Percentiles rank a stretch among this genome's conserved stretches.
phyloP scores from a whole-genome alignment of 768 basidiomycete genomes.

The Russula virescens region DNA sequence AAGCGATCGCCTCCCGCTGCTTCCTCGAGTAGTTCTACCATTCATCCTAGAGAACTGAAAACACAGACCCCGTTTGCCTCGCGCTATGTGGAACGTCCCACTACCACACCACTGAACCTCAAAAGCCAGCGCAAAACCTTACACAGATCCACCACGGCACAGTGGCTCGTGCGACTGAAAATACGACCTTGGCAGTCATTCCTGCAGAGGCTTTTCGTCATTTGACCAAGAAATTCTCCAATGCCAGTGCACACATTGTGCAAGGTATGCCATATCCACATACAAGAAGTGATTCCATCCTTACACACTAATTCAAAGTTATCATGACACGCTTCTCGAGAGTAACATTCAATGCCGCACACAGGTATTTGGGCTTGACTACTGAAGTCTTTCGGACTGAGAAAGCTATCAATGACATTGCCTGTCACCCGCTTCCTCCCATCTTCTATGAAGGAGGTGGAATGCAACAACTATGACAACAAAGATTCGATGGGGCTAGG shows the following conservation, averaged over 20 bases:
- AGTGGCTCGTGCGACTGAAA: conserved; percentile 89
- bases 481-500: conserved; percentile 69
- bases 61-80: conserved; percentile 27
- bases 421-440: conserved; percentile 87
- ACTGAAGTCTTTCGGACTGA: conserved; percentile 94
- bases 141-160: conserved; percentile 56
- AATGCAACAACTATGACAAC: conserved; percentile 78
- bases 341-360: conserved; percentile 96
- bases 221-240: conserved; percentile 93
- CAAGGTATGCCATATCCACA: conserved; percentile 52
- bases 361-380: conserved; percentile 92
- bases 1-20: conserved; percentile 50
- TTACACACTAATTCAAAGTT: conserved; percentile 38
- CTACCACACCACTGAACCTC: conserved; percentile 13
- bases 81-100: conserved; percentile 15
- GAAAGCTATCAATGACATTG: conserved; percentile 94
- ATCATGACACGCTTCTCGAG: conserved; percentile 94
- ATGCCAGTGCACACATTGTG: conserved; percentile 93
- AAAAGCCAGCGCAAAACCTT: conserved; percentile 9
- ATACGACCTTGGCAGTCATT: conserved; percentile 96
- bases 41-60: conserved; percentile 42
- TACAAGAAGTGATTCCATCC: not conserved
- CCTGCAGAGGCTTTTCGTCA: conserved; percentile 95
- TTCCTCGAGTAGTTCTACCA: conserved; percentile 65
- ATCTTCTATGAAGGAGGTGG: conserved; percentile 93